phyloP scores from a whole-genome alignment of 441 rosid genomes.

The Erodium trifolium region DNA sequence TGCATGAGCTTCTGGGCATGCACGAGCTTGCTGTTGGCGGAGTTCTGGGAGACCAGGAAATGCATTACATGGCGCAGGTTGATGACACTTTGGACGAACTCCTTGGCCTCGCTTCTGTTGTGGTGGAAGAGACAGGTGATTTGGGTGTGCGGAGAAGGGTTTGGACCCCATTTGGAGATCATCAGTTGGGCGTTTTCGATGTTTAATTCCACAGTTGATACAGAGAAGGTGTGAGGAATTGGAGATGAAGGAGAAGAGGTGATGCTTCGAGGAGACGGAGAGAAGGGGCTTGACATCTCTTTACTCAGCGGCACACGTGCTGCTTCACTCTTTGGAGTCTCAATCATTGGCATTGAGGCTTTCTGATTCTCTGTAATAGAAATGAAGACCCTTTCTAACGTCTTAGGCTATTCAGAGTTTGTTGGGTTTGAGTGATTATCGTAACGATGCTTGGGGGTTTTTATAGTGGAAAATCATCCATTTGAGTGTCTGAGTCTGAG shows the following conservation, averaged over 20 bases:
- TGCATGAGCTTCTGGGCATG: slow-evolving; percentile 51
- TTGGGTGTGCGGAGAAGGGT: slow-evolving; percentile 27
- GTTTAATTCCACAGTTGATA: slow-evolving; percentile 31
- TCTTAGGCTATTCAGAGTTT: too few species aligned
- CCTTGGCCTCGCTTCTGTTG: slow-evolving; percentile 39
- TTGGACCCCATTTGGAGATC: slow-evolving; percentile 53
- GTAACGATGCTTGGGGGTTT: too few species aligned
- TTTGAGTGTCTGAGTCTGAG: too few species aligned
- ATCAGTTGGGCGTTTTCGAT: slow-evolving; percentile 35
- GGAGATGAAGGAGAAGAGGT: slow-evolving; percentile 17
- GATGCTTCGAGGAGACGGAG: slow-evolving; percentile 8
- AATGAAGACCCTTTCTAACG: too few species aligned
- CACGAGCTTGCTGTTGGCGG: slow-evolving; percentile 34
- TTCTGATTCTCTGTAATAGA: neutral
- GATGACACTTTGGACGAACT: slow-evolving; percentile 35
- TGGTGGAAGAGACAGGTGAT: slow-evolving; percentile 32
- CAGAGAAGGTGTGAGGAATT: slow-evolving; percentile 29
- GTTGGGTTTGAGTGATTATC: too few species aligned
- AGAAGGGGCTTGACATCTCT: slow-evolving; percentile 2
- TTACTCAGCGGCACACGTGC: slow-evolving; percentile 13
- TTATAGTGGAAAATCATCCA: too few species aligned
- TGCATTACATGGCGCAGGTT: slow-evolving; percentile 56
- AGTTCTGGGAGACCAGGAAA: slow-evolving; percentile 24
- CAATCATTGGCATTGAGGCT: neutral
- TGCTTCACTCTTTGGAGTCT: slow-evolving; percentile 11